A percentile compares a stretch with the other conserved stretches of the same genome.
phyloP scores from a whole-genome alignment of 257 asterid genomes.

The Forsythia viridissima region DNA sequence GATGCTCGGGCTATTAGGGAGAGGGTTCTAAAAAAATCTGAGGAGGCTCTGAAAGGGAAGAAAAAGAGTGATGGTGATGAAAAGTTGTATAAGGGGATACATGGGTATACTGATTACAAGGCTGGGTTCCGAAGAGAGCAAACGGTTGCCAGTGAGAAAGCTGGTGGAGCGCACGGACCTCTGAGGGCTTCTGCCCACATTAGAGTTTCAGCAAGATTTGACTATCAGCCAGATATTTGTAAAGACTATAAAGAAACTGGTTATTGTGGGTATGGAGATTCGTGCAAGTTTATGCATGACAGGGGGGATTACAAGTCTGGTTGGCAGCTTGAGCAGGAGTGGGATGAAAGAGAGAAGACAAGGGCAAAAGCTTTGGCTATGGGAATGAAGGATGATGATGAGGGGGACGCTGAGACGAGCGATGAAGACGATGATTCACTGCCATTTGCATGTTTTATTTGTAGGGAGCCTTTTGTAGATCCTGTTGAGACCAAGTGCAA shows the following conservation, averaged over 20 bases:
- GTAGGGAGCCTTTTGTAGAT: conserved; percentile 85
- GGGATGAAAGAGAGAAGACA: conserved; percentile 85
- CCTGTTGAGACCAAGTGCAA: conserved; percentile 93
- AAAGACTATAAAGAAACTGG: conserved; percentile 97
- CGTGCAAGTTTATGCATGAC: conserved; percentile 96
- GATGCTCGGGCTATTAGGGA: conserved; percentile 89
- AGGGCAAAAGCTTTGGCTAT: conserved; percentile 64
- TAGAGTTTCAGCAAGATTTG: conserved; percentile 92
- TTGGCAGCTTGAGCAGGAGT: conserved; percentile 93
- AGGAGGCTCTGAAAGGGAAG: conserved; percentile 70
- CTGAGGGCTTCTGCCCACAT: conserved; percentile 91
- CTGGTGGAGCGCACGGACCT: conserved; percentile 95
- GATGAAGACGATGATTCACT: conserved; percentile 74
- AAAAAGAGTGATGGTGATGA: conserved; percentile 49
- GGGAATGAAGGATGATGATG: conserved; percentile 59
- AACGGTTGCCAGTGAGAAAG: conserved; percentile 86
- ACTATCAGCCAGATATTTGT: conserved; percentile 95
- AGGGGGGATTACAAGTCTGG: conserved; percentile 96
- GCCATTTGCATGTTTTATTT: conserved; percentile 93
- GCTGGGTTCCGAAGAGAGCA: conserved; percentile 95
- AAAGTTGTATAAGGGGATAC: conserved; percentile 72
- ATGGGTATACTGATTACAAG: conserved; percentile 86
- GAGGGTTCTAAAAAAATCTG: conserved; percentile 74
- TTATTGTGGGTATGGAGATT: conserved; percentile 95
- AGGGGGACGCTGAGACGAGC: conserved; percentile 41